Evolutionary conservation across 1,139 yeast species (phyloP).

Genomic region (Hansenula sp.): DNA sequence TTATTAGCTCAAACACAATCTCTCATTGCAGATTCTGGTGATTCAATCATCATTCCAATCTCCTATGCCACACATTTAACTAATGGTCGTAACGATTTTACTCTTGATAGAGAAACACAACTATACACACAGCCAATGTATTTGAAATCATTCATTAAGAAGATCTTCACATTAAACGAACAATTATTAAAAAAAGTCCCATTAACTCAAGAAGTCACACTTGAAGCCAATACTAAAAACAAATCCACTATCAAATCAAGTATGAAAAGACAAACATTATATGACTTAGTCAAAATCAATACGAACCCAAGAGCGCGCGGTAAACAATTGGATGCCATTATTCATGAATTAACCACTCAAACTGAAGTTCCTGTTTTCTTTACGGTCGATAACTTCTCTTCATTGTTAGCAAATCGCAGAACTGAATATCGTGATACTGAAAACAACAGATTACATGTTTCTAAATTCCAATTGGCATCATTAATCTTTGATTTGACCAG

Average conservation of each 20-base stretch:
- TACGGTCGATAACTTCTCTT: slow-evolving; percentile 74
- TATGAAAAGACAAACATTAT: slow-evolving; percentile 37
- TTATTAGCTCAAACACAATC: slow-evolving; percentile 72
- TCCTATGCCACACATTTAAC: slow-evolving; percentile 59
- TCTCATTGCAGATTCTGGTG: slow-evolving; percentile 42
- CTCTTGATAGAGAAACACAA: slow-evolving; percentile 44
- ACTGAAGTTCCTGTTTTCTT: slow-evolving; percentile 53
- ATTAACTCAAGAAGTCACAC: slow-evolving; percentile 42
- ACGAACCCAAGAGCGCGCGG: slow-evolving; percentile 33
- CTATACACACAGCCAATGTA: slow-evolving; percentile 80
- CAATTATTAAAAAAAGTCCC: slow-evolving; percentile 45
- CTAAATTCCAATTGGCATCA: slow-evolving; percentile 65
- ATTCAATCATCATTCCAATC: slow-evolving; percentile 60
- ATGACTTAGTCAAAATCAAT: slow-evolving; percentile 35
- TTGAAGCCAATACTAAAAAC: slow-evolving; percentile 31
- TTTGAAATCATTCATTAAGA: slow-evolving; percentile 56
- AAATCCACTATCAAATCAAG: slow-evolving; percentile 32
- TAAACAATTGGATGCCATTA: slow-evolving; percentile 45
- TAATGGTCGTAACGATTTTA: slow-evolving; percentile 72
- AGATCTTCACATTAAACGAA: slow-evolving; percentile 55
- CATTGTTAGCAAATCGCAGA: slow-evolving; percentile 49
- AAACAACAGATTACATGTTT: slow-evolving; percentile 55
- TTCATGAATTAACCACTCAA: slow-evolving; percentile 47
- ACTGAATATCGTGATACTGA: slow-evolving; percentile 61
- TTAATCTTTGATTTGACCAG: slow-evolving; percentile 52